Evolutionary conservation across 192 early-diverging fungal genomes (phyloP), one percentile per base, ranked within the genome.

Genomic region (Coemansia sp.): DNA sequence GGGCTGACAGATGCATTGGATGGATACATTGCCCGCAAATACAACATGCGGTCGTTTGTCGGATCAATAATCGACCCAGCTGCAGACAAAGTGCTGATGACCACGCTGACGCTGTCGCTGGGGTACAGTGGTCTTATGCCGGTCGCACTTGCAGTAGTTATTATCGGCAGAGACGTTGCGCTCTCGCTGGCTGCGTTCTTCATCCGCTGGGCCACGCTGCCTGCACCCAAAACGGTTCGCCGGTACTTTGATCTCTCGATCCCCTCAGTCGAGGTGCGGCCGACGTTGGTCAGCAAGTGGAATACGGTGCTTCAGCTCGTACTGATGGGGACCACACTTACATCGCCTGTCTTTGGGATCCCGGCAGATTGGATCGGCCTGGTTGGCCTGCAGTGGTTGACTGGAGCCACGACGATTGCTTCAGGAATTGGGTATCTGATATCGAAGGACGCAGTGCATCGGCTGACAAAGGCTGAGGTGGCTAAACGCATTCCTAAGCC

Each of bases 81-180:
- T 10, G 94, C 94, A 18, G 96, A 99, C 78, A 99, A 96, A 72
- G 84, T 89, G 4, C 70, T 96, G 18, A 95, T 96, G 94, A 95
- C 95, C 0, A 87, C 90, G 18, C 63, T 99, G 62, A 93, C 92
- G 15, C 74, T 96, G 16, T 87, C 91, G 15, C 72, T 97, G 37
- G 86, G 85, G 7, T 86, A 86, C 69, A 83, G 87, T 16, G 85
- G 83, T 15, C 66, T 94, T 48, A 64, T 99, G 43, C 94, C 95
- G 9, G 64, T 87, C 8, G 78, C 86, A 1, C 81, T 99, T 48
- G 94, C 92, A 1, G 77, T 70, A 7, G 63, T 97, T 1, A 99
- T 99, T 63, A 72, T 99, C 12, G 92, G 89, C 3, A 83, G 96
- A 3, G 96, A 99, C 64, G 79, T 90, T 34, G 91, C 88, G 7